Evolutionary conservation across 1,139 yeast genomes (phyloP), one percentile per base, ranked within the genome.

Genomic region (Yamadazyma diddensiae): DNA sequence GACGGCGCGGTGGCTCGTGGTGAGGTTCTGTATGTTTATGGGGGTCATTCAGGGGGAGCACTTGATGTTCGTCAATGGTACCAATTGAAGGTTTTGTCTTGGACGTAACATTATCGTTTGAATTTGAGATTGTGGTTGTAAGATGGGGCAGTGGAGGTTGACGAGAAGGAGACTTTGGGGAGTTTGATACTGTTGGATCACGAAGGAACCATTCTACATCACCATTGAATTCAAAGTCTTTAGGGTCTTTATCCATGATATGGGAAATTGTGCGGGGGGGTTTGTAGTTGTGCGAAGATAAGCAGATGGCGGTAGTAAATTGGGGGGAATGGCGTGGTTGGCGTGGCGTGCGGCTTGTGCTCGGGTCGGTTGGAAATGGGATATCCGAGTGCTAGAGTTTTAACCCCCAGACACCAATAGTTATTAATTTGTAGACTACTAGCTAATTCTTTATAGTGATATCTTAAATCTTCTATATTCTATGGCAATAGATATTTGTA

Each of bases 191-290:
- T 38, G 4, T 55, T 40, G 28, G n/a, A 35, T 58, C 65, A 36
- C 78, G 55, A 13, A 76, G 54, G 38, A 76, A 62, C 81, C 80
- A 76, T 43, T 73, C 71, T 10, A 68, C 62, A 37, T 68, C 73
- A 14, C 55, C 50, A 30, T 52, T 9, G 18, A 37, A 24, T 14
- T 25, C 39, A 4, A 31, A 39, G n/a, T 39, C 56, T 16, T 47
- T 47, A n/a, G n/a, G n/a, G 27, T 41, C 57, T 77, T 14, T 6
- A 21, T 10, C n/a, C 22, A 21, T 21, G 22, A 21, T 21, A n/a
- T n/a, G n/a, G n/a, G n/a, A n/a, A n/a, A n/a, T n/a, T n/a, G n/a
- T n/a, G n/a, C n/a, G n/a, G n/a, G n/a, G n/a, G n/a, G 48, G 52
- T 24, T 6, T 12, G 26, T 15, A 24, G 8, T 5, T 24, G 17